Percentiles rank a stretch among this genome's conserved stretches.
phyloP scores from a whole-genome alignment of 2,329 filamentous ascomycete species.

The Didymella sp. region DNA sequence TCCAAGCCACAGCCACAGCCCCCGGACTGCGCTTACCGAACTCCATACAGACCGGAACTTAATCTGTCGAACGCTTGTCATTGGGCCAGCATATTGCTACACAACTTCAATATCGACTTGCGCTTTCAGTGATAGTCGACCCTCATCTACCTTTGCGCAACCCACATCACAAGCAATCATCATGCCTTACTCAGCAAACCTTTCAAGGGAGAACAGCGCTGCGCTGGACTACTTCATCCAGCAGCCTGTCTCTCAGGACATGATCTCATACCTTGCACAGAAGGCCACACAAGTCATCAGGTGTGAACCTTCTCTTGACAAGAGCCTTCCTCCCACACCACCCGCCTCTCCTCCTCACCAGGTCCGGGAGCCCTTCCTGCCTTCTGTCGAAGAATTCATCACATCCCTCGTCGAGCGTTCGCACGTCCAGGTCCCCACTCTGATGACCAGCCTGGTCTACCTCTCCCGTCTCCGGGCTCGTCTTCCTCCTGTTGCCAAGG shows the following conservation, averaged over 20 bases:
- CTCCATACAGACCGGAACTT: constrained; percentile 40
- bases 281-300: constrained; percentile 80
- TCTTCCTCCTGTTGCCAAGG: constrained; percentile 92
- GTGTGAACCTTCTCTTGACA: constrained; percentile 67
- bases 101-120: constrained; percentile 10
- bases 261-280: constrained; percentile 78
- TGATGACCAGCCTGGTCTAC: constrained; percentile 97
- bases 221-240: constrained; percentile 84
- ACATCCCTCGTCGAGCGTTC: constrained; percentile 87
- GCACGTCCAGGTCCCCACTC: constrained; percentile 94
- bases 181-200: constrained; percentile 56
- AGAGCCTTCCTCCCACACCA: constrained; percentile 63
- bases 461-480: constrained; percentile 81
- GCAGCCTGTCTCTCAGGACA: constrained; percentile 74
- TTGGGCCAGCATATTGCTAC: constrained; percentile 29
- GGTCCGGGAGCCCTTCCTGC: constrained; percentile 64
- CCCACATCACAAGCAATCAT: constrained; percentile 26
- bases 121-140: constrained; percentile 14
- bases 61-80: constrained; percentile 29
- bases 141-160: constrained; percentile 21
- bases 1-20: constrained; percentile 43
- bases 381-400: constrained; percentile 89
- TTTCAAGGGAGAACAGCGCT: constrained; percentile 66
- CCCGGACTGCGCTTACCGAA: constrained; percentile 46
- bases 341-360: constrained; percentile 64